Evolutionary conservation across 768 basidiomycete species (phyloP), one percentile per base, ranked within the genome.

Genomic region (Pleurotus eryngii): DNA sequence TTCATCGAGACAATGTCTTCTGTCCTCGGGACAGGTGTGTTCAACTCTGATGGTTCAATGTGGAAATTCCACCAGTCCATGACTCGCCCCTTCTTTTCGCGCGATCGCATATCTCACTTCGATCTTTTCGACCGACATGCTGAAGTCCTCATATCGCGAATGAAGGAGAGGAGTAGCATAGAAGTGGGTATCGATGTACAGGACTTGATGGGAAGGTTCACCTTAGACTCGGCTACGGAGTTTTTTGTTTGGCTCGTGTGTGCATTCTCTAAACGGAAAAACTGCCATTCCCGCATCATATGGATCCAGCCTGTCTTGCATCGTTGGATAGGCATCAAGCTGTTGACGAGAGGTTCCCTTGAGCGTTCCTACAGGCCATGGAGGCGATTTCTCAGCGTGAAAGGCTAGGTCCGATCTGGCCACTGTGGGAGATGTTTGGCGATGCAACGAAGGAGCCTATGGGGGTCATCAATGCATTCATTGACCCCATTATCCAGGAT

Each of bases 31-130:
- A 76, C 76, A 9, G 87, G 87, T 0, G 82, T 88, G 3, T 89
- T 89, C 66, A 87, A 88, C 60, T 81, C 83, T 12, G 85, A 87
- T 55, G 85, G 85, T 79, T 61, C 57, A 73, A 76, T 79, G 72
- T 82, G 81, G 81, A 81, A 78, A 63, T 85, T 85, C 62, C 84
- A 86, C 61, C 80, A 84, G n/a, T 78, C 77, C 5, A 84, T 85
- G 67, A 81, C 83, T 0, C 79, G 86, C 0, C 84, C 86, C 1
- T 83, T 83, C 72, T 86, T 87, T 65, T 80, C 73, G n/a, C 75
- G 75, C 8, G 84, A 86, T 58, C 69, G 78, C 38, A 82, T 86
- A 60, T 77, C 76, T 60, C 78, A 87, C 61, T 86, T 84, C 54
- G 79, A 85, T 8, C 68, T 82, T 2, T 86, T 88, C 65, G 81